Percentiles rank a stretch among this genome's conserved stretches.
Conservation (phyloP, 2,329 filamentous ascomycete species). For the Ceratocystis albifundus region DNA sequence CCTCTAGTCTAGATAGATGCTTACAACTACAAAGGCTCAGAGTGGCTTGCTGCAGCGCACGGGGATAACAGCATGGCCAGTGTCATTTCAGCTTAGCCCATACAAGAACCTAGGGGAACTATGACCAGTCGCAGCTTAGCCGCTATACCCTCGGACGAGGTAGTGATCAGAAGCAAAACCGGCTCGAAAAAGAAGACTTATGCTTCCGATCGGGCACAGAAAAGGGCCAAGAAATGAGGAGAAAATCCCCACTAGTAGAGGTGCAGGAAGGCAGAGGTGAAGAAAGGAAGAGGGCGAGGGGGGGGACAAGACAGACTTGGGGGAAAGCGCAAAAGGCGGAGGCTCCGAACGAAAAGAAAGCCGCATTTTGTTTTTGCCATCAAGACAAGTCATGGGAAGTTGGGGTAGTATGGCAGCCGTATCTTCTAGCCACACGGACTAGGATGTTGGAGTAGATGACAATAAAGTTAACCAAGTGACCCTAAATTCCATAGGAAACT, state of each 20-base stretch:
- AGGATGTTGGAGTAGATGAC: background rate
- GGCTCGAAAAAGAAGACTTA: background rate
- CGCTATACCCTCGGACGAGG: constrained; percentile 9
- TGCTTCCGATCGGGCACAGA: background rate
- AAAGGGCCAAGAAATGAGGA: background rate
- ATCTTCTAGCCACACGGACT: background rate
- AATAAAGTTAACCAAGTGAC: constrained; percentile 5
- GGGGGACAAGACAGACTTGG: background rate
- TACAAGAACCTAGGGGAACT: background rate
- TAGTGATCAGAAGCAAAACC: constrained; percentile 11
- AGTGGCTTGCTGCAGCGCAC: background rate
- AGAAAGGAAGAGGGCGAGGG: background rate
- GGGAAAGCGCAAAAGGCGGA: background rate
- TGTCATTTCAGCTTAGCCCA: constrained; percentile 1
- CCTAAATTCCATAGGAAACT: background rate
- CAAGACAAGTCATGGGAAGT: background rate
- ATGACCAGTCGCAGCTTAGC: background rate
- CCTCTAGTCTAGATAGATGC: background rate
- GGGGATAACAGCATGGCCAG: background rate
- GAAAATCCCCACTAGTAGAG: background rate
- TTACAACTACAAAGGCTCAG: background rate
- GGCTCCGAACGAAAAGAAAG: background rate
- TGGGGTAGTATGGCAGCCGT: background rate
- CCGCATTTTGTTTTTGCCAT: constrained; percentile 1
- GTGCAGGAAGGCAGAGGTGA: background rate